These are phyloP conservation scores for Xylaria digitata DNA, from an alignment of 2,329 filamentous ascomycete genomes.

Conservation along the genomic window DNA sequence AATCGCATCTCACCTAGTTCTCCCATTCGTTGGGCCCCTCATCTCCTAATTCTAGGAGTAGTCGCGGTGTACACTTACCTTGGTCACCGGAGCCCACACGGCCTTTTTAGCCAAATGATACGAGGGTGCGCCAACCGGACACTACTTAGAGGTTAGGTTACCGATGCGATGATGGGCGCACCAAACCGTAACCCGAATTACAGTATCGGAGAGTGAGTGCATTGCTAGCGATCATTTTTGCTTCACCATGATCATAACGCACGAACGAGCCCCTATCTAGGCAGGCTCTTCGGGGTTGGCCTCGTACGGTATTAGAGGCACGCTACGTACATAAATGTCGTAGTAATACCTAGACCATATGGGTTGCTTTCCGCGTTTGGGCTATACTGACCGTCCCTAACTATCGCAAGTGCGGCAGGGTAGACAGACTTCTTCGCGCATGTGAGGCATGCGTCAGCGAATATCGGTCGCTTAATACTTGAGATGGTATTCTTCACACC, in stretches of 20 bases:
- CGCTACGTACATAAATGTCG: background rate
- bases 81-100: background rate
- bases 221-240: background rate
- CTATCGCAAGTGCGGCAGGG: background rate
- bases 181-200: background rate
- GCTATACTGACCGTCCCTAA: background rate
- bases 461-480: background rate
- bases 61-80: background rate
- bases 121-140: background rate
- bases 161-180: background rate
- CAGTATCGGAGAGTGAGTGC: background rate
- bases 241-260: background rate
- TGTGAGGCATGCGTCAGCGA: background rate
- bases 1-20: background rate
- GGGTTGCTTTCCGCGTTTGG: background rate
- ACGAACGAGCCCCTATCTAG: background rate
- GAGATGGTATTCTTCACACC: background rate
- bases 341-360: background rate
- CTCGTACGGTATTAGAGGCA: background rate
- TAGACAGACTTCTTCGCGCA: background rate
- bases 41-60: background rate
- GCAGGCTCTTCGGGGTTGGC: background rate
- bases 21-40: background rate
- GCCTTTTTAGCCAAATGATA: background rate
- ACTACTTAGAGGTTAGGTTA: background rate